These are phyloP conservation scores for Lojkania enalia DNA, from an alignment of 2,329 filamentous ascomycete genomes.

Conservation along the genomic window DNA sequence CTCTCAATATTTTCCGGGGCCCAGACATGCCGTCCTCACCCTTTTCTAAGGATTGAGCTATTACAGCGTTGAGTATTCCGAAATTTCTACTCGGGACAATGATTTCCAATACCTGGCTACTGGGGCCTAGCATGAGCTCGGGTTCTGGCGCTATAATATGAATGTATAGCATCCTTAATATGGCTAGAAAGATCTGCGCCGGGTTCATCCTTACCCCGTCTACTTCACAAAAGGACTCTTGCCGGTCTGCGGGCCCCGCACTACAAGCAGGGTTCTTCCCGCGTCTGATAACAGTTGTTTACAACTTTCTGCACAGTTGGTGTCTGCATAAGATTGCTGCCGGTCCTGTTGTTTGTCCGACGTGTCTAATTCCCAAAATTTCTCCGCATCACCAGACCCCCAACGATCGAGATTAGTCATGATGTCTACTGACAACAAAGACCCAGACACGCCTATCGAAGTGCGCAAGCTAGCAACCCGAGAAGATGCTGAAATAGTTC, in stretches of 20 bases:
- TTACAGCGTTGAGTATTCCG: too few species aligned
- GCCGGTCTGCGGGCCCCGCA: conserved; percentile 15
- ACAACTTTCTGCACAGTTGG: conserved; percentile 3
- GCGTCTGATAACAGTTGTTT: conserved; percentile 12
- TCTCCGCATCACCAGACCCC: neutral
- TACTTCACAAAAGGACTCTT: conserved; percentile 10
- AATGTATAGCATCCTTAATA: conserved; percentile 8
- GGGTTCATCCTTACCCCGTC: conserved; percentile 11
- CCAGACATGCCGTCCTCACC: too few species aligned
- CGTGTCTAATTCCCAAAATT: neutral
- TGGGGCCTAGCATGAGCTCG: neutral
- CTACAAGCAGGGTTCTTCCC: conserved; percentile 1
- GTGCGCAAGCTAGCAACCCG: conserved; percentile 22
- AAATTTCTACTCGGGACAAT: too few species aligned
- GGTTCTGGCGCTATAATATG: conserved; percentile 8
- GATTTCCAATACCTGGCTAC: neutral
- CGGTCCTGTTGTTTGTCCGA: neutral
- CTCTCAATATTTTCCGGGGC: too few species aligned
- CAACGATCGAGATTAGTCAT: neutral
- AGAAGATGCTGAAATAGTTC: conserved; percentile 33
- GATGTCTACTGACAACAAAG: conserved; percentile 14
- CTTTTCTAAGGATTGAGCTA: too few species aligned
- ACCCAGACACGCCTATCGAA: conserved; percentile 15
- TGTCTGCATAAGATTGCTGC: conserved; percentile 11
- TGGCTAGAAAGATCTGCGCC: conserved; percentile 11